These are phyloP conservation scores for Bipolaris zeicola DNA, from an alignment of 2,329 filamentous ascomycete genomes.

Conservation along the genomic window DNA sequence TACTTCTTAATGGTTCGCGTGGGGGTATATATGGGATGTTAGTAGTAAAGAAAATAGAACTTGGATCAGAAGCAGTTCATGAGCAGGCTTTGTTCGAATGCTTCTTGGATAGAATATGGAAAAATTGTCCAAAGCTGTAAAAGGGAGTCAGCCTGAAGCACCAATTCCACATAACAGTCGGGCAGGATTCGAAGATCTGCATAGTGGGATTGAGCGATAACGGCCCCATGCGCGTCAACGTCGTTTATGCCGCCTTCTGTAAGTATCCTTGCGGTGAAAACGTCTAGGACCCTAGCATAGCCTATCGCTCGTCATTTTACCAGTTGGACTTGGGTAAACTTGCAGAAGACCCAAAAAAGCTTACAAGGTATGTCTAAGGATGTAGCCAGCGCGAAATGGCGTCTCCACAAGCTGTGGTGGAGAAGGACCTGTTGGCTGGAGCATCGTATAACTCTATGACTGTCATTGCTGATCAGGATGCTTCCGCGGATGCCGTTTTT, in stretches of 20 bases:
- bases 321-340: background rate
- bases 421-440: background rate
- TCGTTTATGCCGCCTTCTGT: slow-evolving; percentile 5
- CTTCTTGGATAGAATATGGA: background rate
- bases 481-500: slow-evolving; percentile 6
- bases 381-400: slow-evolving; percentile 8
- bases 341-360: background rate
- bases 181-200: background rate
- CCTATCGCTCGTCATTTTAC: slow-evolving; percentile 12
- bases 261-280: slow-evolving; percentile 3
- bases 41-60: background rate
- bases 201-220: background rate
- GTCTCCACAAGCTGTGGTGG: slow-evolving; percentile 8
- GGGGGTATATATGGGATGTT: background rate
- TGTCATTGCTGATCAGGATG: slow-evolving; percentile 1
- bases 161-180: background rate
- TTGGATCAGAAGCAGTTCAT: background rate
- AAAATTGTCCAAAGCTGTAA: background rate
- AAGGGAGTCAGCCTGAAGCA: no score
- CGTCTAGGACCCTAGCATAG: background rate
- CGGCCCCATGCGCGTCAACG: background rate
- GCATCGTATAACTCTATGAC: slow-evolving; percentile 12
- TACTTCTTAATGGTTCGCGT: background rate
- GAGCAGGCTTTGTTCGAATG: background rate
- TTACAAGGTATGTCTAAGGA: slow-evolving; percentile 13